These are phyloP conservation scores for Acorus calamus DNA, from an alignment of 106 monocot species.

Conservation along the genomic window DNA sequence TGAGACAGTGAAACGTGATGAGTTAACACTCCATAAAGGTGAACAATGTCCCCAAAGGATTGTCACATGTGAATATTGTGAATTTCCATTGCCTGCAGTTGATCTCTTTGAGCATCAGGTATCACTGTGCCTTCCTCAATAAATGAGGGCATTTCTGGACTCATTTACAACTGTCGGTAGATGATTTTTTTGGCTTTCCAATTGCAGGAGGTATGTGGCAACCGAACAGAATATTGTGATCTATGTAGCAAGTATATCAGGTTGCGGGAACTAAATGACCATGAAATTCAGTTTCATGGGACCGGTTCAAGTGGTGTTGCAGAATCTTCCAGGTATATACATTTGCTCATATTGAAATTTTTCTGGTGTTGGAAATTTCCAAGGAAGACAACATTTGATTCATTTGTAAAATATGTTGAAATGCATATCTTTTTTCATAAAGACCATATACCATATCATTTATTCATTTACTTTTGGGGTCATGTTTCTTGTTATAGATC, in stretches of 20 bases:
- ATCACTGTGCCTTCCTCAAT: not conserved
- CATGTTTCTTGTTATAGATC: too few species aligned
- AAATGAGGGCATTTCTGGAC: slow-evolving; percentile 1
- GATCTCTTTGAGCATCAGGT: slow-evolving; percentile 87
- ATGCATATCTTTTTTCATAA: too few species aligned
- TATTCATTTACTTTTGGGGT: too few species aligned
- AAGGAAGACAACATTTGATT: not conserved
- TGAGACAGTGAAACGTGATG: slow-evolving; percentile 48
- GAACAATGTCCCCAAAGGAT: slow-evolving; percentile 73
- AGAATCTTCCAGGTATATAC: slow-evolving; percentile 51
- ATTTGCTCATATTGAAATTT: not conserved
- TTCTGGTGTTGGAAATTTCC: not conserved
- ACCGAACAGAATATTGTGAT: slow-evolving; percentile 70
- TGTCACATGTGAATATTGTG: slow-evolving; percentile 85
- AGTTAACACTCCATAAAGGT: slow-evolving; percentile 59
- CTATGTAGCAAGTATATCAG: slow-evolving; percentile 64
- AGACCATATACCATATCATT: too few species aligned
- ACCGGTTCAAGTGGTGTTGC: slow-evolving; percentile 21
- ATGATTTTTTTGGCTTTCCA: not conserved
- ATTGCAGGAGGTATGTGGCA: slow-evolving; percentile 80
- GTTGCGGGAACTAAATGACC: slow-evolving; percentile 41
- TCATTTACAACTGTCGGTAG: not conserved
- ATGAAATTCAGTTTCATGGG: slow-evolving; percentile 48
- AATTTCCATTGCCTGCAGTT: slow-evolving; percentile 72
- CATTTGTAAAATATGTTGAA: not conserved